These are phyloP conservation scores for Amyloporia xantha DNA, from an alignment of 768 basidiomycete species.

Conservation along the genomic window DNA sequence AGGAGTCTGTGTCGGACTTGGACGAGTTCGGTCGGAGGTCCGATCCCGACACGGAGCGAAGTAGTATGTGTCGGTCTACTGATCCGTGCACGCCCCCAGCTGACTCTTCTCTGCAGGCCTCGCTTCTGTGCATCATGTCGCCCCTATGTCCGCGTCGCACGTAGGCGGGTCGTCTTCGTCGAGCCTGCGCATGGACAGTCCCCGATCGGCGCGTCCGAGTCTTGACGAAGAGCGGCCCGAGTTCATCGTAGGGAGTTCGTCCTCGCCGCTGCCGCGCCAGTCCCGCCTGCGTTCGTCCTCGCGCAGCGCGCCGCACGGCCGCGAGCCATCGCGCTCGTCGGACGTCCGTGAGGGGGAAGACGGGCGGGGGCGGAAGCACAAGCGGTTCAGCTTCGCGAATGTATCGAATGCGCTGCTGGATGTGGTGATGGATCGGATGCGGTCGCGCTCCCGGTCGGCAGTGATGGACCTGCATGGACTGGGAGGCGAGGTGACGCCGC, in stretches of 20 bases:
- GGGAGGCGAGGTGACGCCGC: slow-evolving; percentile 14
- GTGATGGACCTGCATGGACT: slow-evolving; percentile 10
- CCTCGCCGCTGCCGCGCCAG: slow-evolving; percentile 5
- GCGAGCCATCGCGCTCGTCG: slow-evolving; percentile 13
- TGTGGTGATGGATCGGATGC: slow-evolving; percentile 36
- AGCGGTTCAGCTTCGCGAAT: slow-evolving; percentile 48
- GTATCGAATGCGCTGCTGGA: slow-evolving; percentile 44
- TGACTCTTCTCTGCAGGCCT: slow-evolving; percentile 3
- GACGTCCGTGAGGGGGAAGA: slow-evolving; percentile 15
- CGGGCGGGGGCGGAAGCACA: slow-evolving; percentile 29
- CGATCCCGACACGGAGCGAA: slow-evolving; percentile 10
- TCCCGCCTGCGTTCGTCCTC: neutral
- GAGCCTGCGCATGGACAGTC: neutral
- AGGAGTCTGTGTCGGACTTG: slow-evolving; percentile 13
- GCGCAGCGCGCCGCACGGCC: neutral
- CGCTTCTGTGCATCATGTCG: neutral
- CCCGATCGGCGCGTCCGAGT: neutral
- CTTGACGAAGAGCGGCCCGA: slow-evolving; percentile 11
- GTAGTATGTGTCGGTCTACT: slow-evolving; percentile 8
- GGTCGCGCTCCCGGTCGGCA: slow-evolving; percentile 43
- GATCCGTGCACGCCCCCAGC: too few relatives aligned
- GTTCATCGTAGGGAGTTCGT: slow-evolving; percentile 19
- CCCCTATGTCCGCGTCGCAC: slow-evolving; percentile 1
- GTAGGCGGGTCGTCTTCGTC: slow-evolving; percentile 6
- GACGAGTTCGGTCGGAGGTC: slow-evolving; percentile 7